Conservation (phyloP, 139 green algal genomes). For the Picochlorum sp. region DNA sequence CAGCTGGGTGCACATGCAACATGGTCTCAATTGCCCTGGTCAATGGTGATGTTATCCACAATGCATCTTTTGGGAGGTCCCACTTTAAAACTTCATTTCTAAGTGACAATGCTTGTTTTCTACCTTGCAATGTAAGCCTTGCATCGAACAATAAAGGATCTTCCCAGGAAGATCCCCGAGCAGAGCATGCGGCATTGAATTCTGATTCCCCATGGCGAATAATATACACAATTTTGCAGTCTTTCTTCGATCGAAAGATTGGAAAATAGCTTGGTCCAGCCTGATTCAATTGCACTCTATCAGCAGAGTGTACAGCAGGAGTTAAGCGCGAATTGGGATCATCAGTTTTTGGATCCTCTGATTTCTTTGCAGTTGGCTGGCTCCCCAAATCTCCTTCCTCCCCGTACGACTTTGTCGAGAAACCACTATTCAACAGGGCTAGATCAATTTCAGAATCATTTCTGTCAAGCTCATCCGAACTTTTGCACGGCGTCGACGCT, state of each 20-base stretch:
- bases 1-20: constrained; percentile 8
- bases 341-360: neutral
- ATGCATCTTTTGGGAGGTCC: constrained; percentile 28
- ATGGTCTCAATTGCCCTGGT: constrained; percentile 60
- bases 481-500: neutral
- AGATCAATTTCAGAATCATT: neutral
- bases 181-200: constrained; percentile 41
- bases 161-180: constrained; percentile 24
- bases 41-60: constrained; percentile 57
- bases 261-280: constrained; percentile 33
- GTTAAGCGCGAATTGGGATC: neutral
- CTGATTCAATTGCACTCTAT: constrained; percentile 13
- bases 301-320: constrained; percentile 18
- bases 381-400: neutral
- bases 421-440: neutral
- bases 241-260: constrained; percentile 40
- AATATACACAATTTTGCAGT: constrained; percentile 40
- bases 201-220: constrained; percentile 54
- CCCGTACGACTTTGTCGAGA: neutral
- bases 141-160: constrained; percentile 63
- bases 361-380: neutral
- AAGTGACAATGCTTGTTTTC: constrained; percentile 27
- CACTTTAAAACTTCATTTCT: constrained; percentile 14
- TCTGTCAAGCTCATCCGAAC: neutral
- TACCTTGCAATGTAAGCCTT: constrained; percentile 45